These are phyloP conservation scores for Bauhinia variegata DNA, from an alignment of 306 rosid species.

Conservation along the genomic window DNA sequence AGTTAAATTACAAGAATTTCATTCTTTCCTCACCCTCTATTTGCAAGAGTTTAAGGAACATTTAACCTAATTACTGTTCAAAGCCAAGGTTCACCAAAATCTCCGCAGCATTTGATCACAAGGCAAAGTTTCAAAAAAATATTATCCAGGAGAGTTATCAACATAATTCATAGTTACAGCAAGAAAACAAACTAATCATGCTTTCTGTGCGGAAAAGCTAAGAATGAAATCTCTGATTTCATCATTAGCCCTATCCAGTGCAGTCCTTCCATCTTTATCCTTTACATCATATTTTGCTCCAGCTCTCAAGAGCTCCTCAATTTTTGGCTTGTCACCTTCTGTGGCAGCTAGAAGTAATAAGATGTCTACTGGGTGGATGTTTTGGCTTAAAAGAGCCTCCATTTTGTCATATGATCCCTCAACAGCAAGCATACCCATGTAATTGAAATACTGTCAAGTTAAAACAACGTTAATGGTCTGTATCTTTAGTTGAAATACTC, in stretches of 20 bases:
- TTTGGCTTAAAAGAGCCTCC: slow-evolving; percentile 81
- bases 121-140: too few relatives aligned
- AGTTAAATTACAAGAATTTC: too few relatives aligned
- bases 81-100: too few relatives aligned
- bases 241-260: slow-evolving; percentile 68
- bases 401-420: slow-evolving; percentile 90
- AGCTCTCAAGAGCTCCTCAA: slow-evolving; percentile 91
- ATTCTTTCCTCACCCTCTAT: too few relatives aligned
- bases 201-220: slow-evolving; percentile 65
- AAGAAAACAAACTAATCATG: slow-evolving; percentile 39
- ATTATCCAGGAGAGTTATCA: too few relatives aligned
- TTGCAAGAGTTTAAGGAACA: too few relatives aligned
- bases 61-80: too few relatives aligned
- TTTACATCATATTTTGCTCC: slow-evolving; percentile 74
- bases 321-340: slow-evolving; percentile 86
- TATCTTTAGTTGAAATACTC: too few relatives aligned
- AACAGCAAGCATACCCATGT: slow-evolving; percentile 99
- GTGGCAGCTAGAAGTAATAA: slow-evolving; percentile 77
- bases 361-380: slow-evolving; percentile 91
- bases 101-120: too few relatives aligned
- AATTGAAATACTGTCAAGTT: slow-evolving; percentile 78
- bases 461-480: background rate
- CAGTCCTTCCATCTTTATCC: slow-evolving; percentile 80
- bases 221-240: slow-evolving; percentile 81
- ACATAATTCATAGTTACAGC: too few relatives aligned